These are phyloP conservation scores for Parastagonospora nodorum DNA, from an alignment of 2,329 filamentous ascomycete species.

Conservation along the genomic window DNA sequence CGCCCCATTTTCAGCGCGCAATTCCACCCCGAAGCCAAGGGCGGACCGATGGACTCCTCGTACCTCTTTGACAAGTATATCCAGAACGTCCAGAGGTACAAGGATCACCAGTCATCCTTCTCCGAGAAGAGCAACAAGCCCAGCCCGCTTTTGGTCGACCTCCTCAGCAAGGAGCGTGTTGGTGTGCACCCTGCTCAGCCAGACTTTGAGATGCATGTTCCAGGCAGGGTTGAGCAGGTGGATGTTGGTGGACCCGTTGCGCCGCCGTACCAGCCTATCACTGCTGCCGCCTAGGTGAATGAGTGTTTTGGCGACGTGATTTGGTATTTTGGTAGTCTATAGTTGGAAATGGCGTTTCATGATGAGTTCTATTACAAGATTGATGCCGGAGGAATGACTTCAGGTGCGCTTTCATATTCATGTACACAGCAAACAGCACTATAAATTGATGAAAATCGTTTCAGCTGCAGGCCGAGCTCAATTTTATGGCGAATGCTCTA, in stretches of 20 bases:
- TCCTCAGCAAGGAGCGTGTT: conserved; percentile 92
- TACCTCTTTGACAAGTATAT: conserved; percentile 98
- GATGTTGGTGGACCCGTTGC: conserved; percentile 34
- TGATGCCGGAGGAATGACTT: neutral
- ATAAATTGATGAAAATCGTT: neutral
- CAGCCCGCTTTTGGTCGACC: conserved; percentile 83
- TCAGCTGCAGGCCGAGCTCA: too few relatives aligned
- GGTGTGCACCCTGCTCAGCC: conserved; percentile 65
- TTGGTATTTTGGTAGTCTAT: neutral
- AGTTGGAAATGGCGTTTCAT: neutral
- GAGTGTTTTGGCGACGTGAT: neutral
- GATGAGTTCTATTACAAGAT: neutral
- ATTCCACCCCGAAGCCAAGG: conserved; percentile 98
- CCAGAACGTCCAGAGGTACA: conserved; percentile 86
- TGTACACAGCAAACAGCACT: neutral
- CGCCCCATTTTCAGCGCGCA: conserved; percentile 98
- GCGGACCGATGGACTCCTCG: conserved; percentile 91
- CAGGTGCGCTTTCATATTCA: neutral
- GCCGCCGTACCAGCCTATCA: conserved; percentile 41
- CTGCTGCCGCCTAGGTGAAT: conserved; percentile 31
- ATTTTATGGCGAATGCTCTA: too few relatives aligned
- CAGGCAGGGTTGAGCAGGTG: conserved; percentile 35
- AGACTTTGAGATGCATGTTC: conserved; percentile 39
- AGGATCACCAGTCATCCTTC: conserved; percentile 76
- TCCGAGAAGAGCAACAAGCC: conserved; percentile 83